Evolutionary conservation across 208 protist species (phyloP).

Genomic region (Trypanosoma mega): DNA sequence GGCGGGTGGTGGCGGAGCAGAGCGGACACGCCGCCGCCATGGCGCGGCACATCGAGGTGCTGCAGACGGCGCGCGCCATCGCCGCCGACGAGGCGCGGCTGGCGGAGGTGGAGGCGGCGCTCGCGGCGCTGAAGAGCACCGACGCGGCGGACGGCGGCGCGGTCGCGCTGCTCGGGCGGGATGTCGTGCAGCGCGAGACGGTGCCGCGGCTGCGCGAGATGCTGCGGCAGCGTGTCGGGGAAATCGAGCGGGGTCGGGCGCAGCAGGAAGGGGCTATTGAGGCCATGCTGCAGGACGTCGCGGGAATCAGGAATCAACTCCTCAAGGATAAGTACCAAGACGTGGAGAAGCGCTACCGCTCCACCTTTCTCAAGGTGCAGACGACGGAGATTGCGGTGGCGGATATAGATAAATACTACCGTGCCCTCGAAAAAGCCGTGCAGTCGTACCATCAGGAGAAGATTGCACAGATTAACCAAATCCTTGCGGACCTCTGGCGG

Average conservation of each 20-base stretch:
- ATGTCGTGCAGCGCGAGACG: slow-evolving; percentile 38
- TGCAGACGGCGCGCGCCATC: slow-evolving; percentile 40
- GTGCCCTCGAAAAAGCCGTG: slow-evolving; percentile 93
- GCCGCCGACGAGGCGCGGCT: slow-evolving; percentile 52
- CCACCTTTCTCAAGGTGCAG: slow-evolving; percentile 87
- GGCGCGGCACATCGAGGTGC: slow-evolving; percentile 37
- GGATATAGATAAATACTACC: slow-evolving; percentile 91
- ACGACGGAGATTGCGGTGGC: slow-evolving; percentile 85
- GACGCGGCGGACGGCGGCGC: slow-evolving; percentile 30
- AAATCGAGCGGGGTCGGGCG: slow-evolving; percentile 58
- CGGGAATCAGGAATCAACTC: slow-evolving; percentile 56
- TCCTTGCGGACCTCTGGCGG: slow-evolving; percentile 97
- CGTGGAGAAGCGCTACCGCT: slow-evolving; percentile 86
- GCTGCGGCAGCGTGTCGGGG: slow-evolving; percentile 60
- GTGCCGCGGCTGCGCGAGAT: slow-evolving; percentile 63
- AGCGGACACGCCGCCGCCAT: slow-evolving; percentile 36
- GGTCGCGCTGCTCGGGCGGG: slow-evolving; percentile 49
- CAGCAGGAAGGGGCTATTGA: slow-evolving; percentile 80
- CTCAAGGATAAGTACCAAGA: slow-evolving; percentile 73
- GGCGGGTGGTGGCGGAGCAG: slow-evolving; percentile 43
- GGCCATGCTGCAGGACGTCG: slow-evolving; percentile 73
- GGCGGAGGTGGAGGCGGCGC: slow-evolving; percentile 29
- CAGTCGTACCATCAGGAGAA: slow-evolving; percentile 98
- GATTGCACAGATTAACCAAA: slow-evolving; percentile 98
- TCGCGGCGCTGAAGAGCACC: slow-evolving; percentile 45